These are phyloP conservation scores for Pleomassaria siparia DNA, from an alignment of 2,329 filamentous ascomycete genomes.

Conservation along the genomic window DNA sequence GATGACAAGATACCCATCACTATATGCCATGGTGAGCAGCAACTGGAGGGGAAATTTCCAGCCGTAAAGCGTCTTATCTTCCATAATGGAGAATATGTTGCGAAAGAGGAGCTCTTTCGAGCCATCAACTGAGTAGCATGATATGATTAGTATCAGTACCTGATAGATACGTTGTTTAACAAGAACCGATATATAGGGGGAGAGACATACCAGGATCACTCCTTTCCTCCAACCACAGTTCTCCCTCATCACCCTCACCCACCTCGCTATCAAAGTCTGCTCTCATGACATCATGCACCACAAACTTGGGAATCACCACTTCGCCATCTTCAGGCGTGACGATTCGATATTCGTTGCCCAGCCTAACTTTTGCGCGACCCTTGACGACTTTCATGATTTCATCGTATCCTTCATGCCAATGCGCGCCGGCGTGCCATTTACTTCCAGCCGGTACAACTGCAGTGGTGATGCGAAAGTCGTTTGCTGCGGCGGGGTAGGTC, in stretches of 20 bases:
- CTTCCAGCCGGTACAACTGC: conserved; percentile 7
- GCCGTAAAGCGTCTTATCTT: conserved; percentile 8
- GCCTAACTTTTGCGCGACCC: conserved; percentile 9
- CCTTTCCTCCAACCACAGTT: conserved; percentile 12
- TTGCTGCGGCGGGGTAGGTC: conserved; percentile 6
- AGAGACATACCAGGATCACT: conserved; percentile 9
- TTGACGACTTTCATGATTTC: conserved; percentile 10
- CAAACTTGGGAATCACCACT: conserved; percentile 6
- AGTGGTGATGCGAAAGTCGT: conserved; percentile 4
- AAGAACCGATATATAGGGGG: neutral
- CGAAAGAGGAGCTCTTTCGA: conserved; percentile 16
- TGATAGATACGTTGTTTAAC: neutral
- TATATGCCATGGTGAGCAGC: conserved; percentile 7
- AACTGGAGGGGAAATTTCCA: conserved; percentile 15
- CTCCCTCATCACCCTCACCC: conserved; percentile 5
- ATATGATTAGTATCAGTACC: neutral
- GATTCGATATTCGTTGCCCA: conserved; percentile 7
- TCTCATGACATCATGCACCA: conserved; percentile 10
- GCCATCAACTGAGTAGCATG: conserved; percentile 12
- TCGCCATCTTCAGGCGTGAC: conserved; percentile 10
- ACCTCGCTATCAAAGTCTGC: conserved; percentile 5
- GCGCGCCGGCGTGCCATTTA: conserved; percentile 12
- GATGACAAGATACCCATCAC: conserved; percentile 8
- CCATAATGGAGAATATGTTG: conserved; percentile 5
- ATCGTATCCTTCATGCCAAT: conserved; percentile 15